Evolutionary conservation across 306 rosid genomes (phyloP).

Genomic region (Vicia faba): DNA sequence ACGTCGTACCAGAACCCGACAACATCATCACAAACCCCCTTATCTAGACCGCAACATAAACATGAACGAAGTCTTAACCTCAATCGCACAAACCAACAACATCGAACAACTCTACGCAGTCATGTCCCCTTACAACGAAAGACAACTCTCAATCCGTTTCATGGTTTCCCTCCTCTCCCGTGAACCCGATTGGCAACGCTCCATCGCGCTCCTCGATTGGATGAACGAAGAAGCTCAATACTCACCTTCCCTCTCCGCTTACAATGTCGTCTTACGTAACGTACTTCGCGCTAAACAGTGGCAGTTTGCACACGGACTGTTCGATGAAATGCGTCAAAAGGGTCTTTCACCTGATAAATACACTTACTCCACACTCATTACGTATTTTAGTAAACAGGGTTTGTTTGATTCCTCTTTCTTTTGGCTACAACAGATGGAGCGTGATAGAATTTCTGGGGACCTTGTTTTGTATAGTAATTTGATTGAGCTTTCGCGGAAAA

Average conservation of each 20-base stretch:
- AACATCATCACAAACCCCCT: slow-evolving; percentile 21
- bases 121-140: slow-evolving; percentile 58
- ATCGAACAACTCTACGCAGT: slow-evolving; percentile 65
- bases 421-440: slow-evolving; percentile 94
- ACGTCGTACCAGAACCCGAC: slow-evolving; percentile 36
- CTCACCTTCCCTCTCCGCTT: slow-evolving; percentile 74
- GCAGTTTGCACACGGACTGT: slow-evolving; percentile 84
- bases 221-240: slow-evolving; percentile 75
- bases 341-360: slow-evolving; percentile 87
- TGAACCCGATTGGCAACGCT: slow-evolving; percentile 86
- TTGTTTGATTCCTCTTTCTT: slow-evolving; percentile 83
- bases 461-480: slow-evolving; percentile 81
- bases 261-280: slow-evolving; percentile 80
- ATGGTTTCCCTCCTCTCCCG: slow-evolving; percentile 83
- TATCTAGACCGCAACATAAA: slow-evolving; percentile 73
- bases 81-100: slow-evolving; percentile 59
- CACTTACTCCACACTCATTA: slow-evolving; percentile 88
- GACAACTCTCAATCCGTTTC: slow-evolving; percentile 77
- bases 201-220: slow-evolving; percentile 88
- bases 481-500: slow-evolving; percentile 83
- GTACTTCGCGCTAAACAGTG: slow-evolving; percentile 84
- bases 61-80: slow-evolving; percentile 67
- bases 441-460: slow-evolving; percentile 79
- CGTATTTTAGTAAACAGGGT: slow-evolving; percentile 76
- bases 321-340: slow-evolving; percentile 86